Percentiles rank a stretch among this genome's conserved stretches.
phyloP scores from a whole-genome alignment of 305 asterid genomes.

The Fraxinus baroniana region DNA sequence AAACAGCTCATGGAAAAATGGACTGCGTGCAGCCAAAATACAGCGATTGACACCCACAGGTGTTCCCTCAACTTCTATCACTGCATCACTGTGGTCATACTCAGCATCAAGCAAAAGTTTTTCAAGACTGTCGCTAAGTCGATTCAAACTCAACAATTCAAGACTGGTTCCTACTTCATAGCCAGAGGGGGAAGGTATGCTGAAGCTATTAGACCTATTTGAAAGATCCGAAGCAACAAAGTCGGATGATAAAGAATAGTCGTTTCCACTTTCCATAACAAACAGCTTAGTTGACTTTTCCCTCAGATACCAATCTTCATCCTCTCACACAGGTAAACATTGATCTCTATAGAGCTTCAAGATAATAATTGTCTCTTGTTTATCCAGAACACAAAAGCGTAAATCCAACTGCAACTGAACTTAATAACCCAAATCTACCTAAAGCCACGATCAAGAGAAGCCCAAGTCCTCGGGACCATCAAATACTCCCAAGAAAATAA shows the following conservation, averaged over 20 bases:
- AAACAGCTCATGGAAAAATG: conserved; percentile 58
- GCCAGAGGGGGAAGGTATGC: conserved; percentile 25
- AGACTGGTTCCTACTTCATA: conserved; percentile 42
- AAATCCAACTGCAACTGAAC: background rate
- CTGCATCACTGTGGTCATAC: conserved; percentile 69
- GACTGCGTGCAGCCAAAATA: conserved; percentile 69
- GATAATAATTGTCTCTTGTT: background rate
- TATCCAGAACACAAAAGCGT: background rate
- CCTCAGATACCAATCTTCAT: background rate
- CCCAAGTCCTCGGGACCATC: background rate
- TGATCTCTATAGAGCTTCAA: background rate
- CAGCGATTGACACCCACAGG: conserved; percentile 68
- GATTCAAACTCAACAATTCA: conserved; percentile 54
- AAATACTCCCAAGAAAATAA: background rate
- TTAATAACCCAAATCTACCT: background rate
- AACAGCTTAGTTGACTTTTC: background rate
- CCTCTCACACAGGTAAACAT: background rate
- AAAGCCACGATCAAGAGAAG: background rate
- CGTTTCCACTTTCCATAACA: conserved; percentile 59
- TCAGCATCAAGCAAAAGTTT: conserved; percentile 52
- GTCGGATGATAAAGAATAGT: conserved; percentile 51
- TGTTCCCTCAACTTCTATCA: conserved; percentile 61
- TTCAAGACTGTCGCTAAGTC: conserved; percentile 57
- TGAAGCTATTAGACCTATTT: conserved; percentile 44
- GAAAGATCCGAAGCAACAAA: conserved; percentile 55